A percentile compares a stretch with the other conserved stretches of the same genome.
Conservation (phyloP, 257 asterid species). For the Scutellaria barbata region DNA sequence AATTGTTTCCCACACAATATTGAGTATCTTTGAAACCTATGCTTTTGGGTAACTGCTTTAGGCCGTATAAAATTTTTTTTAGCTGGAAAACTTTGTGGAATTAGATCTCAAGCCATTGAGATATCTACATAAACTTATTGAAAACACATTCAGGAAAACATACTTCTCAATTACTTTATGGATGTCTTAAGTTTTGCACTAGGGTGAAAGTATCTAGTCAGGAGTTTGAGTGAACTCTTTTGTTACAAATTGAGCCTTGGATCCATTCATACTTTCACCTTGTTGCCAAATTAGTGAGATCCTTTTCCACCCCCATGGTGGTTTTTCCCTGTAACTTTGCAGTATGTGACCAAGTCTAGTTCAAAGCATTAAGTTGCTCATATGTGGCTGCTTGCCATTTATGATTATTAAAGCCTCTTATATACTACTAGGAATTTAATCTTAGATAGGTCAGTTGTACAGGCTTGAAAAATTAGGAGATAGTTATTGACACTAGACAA, state of each 20-base stretch:
- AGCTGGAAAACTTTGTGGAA: not conserved
- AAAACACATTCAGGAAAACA: not conserved
- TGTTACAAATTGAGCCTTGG: not conserved
- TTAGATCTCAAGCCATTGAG: not conserved
- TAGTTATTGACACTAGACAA: constrained; percentile 5
- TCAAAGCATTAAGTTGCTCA: constrained; percentile 20
- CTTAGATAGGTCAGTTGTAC: not conserved
- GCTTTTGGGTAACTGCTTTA: not conserved
- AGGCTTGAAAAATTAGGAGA: not conserved
- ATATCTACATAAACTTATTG: not conserved
- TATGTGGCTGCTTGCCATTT: not conserved
- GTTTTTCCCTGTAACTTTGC: not conserved
- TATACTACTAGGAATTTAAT: constrained; percentile 6
- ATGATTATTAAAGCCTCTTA: not conserved
- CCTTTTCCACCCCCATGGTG: not conserved
- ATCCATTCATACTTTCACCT: not conserved
- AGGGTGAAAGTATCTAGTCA: not conserved
- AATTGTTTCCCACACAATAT: not conserved
- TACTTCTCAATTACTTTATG: constrained; percentile 5
- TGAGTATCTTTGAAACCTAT: constrained; percentile 7
- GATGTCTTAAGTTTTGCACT: constrained; percentile 16
- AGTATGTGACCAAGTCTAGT: not conserved
- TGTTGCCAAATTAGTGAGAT: not conserved
- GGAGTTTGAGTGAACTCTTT: not conserved
- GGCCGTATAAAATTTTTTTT: not conserved